Conservation (phyloP, 108 stramenopile genomes). For the Fragilariopsis cylindrus region DNA sequence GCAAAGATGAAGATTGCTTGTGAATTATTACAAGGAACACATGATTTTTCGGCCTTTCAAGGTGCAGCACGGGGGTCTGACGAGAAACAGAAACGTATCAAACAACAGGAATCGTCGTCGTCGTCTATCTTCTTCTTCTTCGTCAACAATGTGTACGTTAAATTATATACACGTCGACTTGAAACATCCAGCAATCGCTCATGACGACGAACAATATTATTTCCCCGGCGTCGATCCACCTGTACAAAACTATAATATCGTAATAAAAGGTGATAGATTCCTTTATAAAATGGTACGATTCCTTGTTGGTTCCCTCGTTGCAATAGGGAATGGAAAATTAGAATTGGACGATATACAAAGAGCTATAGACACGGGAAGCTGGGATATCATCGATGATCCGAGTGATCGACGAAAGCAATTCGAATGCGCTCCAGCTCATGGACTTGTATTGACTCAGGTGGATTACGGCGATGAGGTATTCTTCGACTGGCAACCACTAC, state of each 20-base stretch:
- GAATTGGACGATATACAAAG: conserved; percentile 42
- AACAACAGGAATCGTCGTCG: not conserved
- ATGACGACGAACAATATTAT: conserved; percentile 6
- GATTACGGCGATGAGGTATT: conserved; percentile 23
- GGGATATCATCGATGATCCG: conserved; percentile 1
- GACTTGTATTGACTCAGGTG: conserved; percentile 37
- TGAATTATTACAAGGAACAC: conserved; percentile 33
- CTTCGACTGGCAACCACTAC: conserved; percentile 47
- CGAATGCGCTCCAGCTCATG: conserved; percentile 59
- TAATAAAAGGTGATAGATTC: conserved; percentile 75
- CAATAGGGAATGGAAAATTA: conserved; percentile 51
- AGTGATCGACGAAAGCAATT: conserved; percentile 8
- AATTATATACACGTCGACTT: conserved; percentile 2
- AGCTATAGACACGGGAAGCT: conserved; percentile 38
- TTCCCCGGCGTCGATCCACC: conserved; percentile 21
- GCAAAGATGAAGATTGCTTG: conserved; percentile 21
- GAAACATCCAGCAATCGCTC: not conserved
- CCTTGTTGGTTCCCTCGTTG: conserved; percentile 76
- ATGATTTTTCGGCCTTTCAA: conserved; percentile 75
- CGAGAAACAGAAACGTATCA: conserved; percentile 28
- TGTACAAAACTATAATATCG: conserved; percentile 40
- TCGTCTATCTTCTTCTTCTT: not conserved
- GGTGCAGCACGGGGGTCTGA: conserved; percentile 65
- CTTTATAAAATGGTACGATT: conserved; percentile 84
- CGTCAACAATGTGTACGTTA: not conserved